These are phyloP conservation scores for Orbilia brochopaga DNA, from an alignment of 2,329 filamentous ascomycete genomes.

Conservation along the genomic window DNA sequence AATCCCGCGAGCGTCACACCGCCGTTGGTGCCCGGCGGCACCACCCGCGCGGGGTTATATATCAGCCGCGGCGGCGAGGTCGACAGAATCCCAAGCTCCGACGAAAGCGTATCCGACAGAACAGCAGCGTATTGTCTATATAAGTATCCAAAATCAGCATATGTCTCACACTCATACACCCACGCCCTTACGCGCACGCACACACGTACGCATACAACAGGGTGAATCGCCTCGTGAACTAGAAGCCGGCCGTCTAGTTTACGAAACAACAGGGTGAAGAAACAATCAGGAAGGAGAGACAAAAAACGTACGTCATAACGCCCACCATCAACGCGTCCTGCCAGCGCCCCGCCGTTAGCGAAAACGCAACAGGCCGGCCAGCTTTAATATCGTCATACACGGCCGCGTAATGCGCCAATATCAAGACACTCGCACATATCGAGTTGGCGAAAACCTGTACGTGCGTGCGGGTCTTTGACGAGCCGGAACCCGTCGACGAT, in stretches of 20 bases:
- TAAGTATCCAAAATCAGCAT: constrained; percentile 65
- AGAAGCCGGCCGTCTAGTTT: too few relatives aligned
- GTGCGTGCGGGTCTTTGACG: constrained; percentile 48
- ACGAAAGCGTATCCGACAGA: constrained; percentile 90
- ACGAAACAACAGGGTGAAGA: too few relatives aligned
- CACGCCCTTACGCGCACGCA: not conserved
- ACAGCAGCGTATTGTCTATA: constrained; percentile 86
- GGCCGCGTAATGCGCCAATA: constrained; percentile 60
- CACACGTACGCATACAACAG: not conserved
- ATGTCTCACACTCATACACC: not conserved
- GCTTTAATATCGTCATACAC: constrained; percentile 69
- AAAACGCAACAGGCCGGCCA: constrained; percentile 49
- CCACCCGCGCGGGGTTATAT: constrained; percentile 77
- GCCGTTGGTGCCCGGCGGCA: constrained; percentile 91
- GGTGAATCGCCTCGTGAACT: too few relatives aligned
- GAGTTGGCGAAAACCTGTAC: constrained; percentile 79
- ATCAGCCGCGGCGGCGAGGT: constrained; percentile 78
- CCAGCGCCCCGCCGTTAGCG: constrained; percentile 14
- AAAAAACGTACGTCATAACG: constrained; percentile 39
- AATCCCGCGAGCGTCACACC: constrained; percentile 81
- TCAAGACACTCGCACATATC: constrained; percentile 72
- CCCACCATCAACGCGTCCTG: constrained; percentile 38
- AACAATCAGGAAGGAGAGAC: not conserved
- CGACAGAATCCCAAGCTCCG: constrained; percentile 90
- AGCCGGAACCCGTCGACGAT: constrained; percentile 67